Evolutionary conservation across 2,329 filamentous ascomycete genomes (phyloP), one percentile per base, ranked within the genome.

Genomic region (Penicillium corylophilum): DNA sequence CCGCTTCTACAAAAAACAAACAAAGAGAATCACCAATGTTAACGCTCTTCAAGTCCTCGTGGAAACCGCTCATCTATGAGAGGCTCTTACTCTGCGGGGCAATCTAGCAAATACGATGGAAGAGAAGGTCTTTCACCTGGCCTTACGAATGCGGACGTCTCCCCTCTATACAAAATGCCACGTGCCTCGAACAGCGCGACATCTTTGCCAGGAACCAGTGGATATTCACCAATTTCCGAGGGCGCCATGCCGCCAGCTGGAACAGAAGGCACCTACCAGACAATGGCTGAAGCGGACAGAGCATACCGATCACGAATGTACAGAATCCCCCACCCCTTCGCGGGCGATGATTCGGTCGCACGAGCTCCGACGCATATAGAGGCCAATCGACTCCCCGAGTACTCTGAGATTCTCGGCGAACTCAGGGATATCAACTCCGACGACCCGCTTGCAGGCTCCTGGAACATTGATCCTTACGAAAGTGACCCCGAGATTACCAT

Each of bases 381-480:
- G 15, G 26, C 51, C 28, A 48, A 45, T 31, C 42, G 56, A 15
- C 55, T 56, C 3, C 61, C 65, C 42, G 58, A 65, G 44, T 67
- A 69, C 45, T 47, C 61, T 5, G 66, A 71, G 6, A 64, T 71
- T 9, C 45, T 72, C 39, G 64, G 59, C 38, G 67, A 71, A 26
- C 54, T 70, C 40, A 63, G 61, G 10, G 63, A 68, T 13, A 51
- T 60, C 33, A 62, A 63, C 40, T 50, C 61, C 3, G 59, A 68
- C 7, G 66, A 71, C 48, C 64, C 70, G 10, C 59, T 68, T 7
- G 55, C 61, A 26, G 53, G 53, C 43, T 75, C 74, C 53, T 79
- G 75, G 76, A 72, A 77, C 24, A 68, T 74, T 20, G 83, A 86
- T 60, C 83, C 83, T 2, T 82, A 76, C 59, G 72, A 76, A 35